Conservation (phyloP, 1,284 basidiomycete species). For the Sporisorium sorghi region DNA sequence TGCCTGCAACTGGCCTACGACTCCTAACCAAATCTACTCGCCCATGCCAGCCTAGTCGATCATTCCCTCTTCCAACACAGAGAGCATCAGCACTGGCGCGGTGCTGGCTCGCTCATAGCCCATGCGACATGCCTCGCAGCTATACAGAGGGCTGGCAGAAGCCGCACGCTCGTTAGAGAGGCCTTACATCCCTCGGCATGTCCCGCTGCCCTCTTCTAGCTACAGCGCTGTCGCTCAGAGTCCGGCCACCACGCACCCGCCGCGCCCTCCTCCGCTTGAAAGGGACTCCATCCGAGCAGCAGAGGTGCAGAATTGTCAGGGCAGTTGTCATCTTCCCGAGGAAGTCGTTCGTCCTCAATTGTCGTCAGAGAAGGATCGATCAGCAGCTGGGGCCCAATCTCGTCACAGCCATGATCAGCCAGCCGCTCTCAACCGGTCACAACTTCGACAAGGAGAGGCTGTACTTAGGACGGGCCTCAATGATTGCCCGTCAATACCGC, state of each 20-base stretch:
- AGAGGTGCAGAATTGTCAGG: neutral
- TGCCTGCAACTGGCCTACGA: no score
- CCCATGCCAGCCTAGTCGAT: constrained; percentile 9
- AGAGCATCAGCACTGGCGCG: constrained; percentile 5
- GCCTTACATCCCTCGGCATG: constrained; percentile 37
- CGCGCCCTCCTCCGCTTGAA: neutral
- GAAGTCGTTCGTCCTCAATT: no score
- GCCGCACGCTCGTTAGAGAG: constrained; percentile 28
- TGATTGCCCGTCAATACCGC: neutral
- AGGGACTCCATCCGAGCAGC: neutral
- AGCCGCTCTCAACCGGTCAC: neutral
- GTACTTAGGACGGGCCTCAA: neutral
- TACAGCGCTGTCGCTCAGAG: constrained; percentile 15
- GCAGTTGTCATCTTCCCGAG: no score
- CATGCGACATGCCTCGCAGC: constrained; percentile 44
- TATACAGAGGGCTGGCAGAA: constrained; percentile 42
- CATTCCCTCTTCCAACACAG: neutral
- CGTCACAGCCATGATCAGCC: neutral
- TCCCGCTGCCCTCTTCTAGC: constrained; percentile 42
- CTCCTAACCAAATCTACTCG: neutral
- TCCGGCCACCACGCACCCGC: constrained; percentile 2
- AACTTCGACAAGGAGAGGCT: neutral
- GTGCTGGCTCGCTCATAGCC: constrained; percentile 9
- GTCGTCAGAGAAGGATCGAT: no score
- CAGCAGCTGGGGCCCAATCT: neutral